Evolutionary conservation across 2,329 filamentous ascomycete species (phyloP).

Genomic region (Harringtonia lauricola): DNA sequence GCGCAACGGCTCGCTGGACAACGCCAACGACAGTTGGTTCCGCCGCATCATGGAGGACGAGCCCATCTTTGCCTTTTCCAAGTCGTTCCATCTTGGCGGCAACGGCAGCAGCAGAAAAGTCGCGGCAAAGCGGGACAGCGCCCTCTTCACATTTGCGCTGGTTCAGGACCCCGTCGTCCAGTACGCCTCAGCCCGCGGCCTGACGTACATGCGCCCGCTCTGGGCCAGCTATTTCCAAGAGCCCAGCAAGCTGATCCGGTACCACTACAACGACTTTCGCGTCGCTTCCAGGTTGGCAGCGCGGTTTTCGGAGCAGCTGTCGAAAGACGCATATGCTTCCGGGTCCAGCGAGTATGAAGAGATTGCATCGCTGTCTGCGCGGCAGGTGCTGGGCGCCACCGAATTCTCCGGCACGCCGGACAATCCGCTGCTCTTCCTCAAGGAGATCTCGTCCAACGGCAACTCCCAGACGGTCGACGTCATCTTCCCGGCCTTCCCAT

Average conservation of each 20-base stretch:
- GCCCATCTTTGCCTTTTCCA: constrained; percentile 70
- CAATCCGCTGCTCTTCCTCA: constrained; percentile 63
- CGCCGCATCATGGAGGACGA: constrained; percentile 65
- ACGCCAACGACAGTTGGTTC: constrained; percentile 38
- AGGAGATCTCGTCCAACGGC: constrained; percentile 76
- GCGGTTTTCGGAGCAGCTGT: constrained; percentile 62
- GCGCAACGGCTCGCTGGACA: constrained; percentile 51
- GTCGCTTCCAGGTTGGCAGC: constrained; percentile 50
- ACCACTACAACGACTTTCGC: constrained; percentile 64
- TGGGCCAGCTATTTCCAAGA: constrained; percentile 66
- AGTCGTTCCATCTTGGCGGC: constrained; percentile 39
- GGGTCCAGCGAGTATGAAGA: constrained; percentile 66
- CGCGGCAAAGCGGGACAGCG: constrained; percentile 35
- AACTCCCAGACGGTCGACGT: constrained; percentile 79
- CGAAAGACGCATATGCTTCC: constrained; percentile 59
- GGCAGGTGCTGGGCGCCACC: constrained; percentile 68
- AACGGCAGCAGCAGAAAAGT: background rate
- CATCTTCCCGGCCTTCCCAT: constrained; percentile 74
- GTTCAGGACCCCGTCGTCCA: constrained; percentile 70
- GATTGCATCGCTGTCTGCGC: constrained; percentile 66
- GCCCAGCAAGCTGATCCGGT: constrained; percentile 51
- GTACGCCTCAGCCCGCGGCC: constrained; percentile 62
- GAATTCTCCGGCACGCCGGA: constrained; percentile 62
- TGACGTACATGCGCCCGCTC: constrained; percentile 66
- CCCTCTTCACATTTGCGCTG: constrained; percentile 65